phyloP scores from a whole-genome alignment of 2,329 filamentous ascomycete genomes.

The Rutstroemia sp. region DNA sequence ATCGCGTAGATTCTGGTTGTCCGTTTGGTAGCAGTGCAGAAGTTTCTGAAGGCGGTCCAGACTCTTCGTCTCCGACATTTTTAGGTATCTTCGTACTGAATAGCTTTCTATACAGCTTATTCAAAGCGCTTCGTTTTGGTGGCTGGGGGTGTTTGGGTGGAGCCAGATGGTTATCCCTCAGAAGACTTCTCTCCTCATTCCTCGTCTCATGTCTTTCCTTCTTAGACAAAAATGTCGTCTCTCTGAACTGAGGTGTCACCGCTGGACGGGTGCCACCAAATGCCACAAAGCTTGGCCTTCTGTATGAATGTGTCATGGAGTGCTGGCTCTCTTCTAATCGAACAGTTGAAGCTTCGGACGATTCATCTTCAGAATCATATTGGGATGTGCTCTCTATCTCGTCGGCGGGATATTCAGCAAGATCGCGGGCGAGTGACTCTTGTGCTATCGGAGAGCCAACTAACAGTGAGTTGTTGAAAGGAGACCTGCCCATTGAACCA shows the following conservation, averaged over 20 bases:
- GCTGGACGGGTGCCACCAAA: conserved; percentile 64
- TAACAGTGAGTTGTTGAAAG: conserved; percentile 39
- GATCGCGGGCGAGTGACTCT: conserved; percentile 56
- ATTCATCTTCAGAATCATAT: conserved; percentile 34
- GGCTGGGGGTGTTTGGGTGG: conserved; percentile 47
- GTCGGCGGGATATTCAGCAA: conserved; percentile 56
- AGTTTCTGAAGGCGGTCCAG: conserved; percentile 32
- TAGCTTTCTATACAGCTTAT: conserved; percentile 34
- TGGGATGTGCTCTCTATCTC: conserved; percentile 37
- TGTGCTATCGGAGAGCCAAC: conserved; percentile 60
- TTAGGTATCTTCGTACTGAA: conserved; percentile 50
- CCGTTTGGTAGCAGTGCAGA: conserved; percentile 35
- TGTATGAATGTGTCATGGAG: conserved; percentile 59
- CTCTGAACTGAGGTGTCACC: conserved; percentile 49
- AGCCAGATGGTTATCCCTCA: conserved; percentile 58
- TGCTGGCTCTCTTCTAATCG: conserved; percentile 30
- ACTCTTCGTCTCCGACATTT: conserved; percentile 34
- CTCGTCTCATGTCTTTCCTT: conserved; percentile 49
- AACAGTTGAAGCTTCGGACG: conserved; percentile 28
- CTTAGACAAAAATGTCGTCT: conserved; percentile 41
- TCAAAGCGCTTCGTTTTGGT: conserved; percentile 30
- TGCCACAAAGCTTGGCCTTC: conserved; percentile 69
- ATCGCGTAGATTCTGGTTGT: conserved; percentile 35
- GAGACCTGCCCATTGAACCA: conserved; percentile 26
- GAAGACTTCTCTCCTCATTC: conserved; percentile 51